Evolutionary conservation across 305 asterid species (phyloP), one percentile per base, ranked within the genome.

Genomic region (Coffea humblotiana): DNA sequence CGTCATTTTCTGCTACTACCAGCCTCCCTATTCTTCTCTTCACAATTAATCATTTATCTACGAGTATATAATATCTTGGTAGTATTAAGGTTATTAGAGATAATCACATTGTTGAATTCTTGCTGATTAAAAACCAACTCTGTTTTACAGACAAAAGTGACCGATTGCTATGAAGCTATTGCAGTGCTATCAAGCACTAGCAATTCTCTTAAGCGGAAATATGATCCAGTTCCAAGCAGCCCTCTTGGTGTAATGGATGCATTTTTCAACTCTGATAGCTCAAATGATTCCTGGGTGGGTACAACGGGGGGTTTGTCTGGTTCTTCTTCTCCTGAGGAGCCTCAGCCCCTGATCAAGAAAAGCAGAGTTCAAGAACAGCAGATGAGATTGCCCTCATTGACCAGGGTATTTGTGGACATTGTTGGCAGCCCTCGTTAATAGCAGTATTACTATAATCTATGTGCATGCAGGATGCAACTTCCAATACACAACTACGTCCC

Each of bases 381-480:
- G 45, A 89, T 90, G 93, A 90, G 84, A 80, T 61, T 90, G 89
- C 88, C 88, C 58, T 83, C 90, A 23, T 51, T 86, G 78, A 65
- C 78, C 87, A 89, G 91, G 80, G 92, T 87, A 47, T 90, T 89
- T 79, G 87, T 90, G 66, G 93, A 85, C 68, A 86, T 85, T 29
- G 77, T 81, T 74, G 88, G 86, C 47, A 90, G 88, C 79, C 94
- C 93, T 61, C 90, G 82, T 75, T 91, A 64, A 85, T 63, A 32
- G 32, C 32, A 32, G 32, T 32, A 48, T 6, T 27, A 61, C 2
- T 35, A 60, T 40, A 69, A 70, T 76, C 60, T 77, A 64, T 77
- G 29, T 52, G 71, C 75, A 70, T 21, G 27, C 65, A 78, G 0
- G 35, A 47, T 37, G 45, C 48, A 11, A 49, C 19, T 19, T 9